phyloP scores from a whole-genome alignment of 164 flowering plant genomes.

The Berberis thunbergii region DNA sequence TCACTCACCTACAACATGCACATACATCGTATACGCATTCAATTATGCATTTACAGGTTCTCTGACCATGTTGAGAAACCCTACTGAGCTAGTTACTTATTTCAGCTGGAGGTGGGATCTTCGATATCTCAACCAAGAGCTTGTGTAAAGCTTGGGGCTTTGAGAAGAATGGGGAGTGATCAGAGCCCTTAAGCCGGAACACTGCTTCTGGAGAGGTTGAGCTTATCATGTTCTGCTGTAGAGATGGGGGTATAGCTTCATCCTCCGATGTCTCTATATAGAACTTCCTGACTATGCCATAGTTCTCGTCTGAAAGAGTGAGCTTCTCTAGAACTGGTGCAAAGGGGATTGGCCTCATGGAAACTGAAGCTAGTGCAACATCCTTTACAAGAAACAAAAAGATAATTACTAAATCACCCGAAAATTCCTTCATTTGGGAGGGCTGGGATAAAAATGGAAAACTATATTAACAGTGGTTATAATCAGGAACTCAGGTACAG shows the following conservation, averaged over 20 bases:
- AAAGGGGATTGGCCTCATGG: slow-evolving; percentile 91
- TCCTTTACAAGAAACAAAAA: slow-evolving; percentile 41
- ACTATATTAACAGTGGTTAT: too few species aligned
- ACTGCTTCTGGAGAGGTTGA: slow-evolving; percentile 67
- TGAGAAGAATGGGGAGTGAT: slow-evolving; percentile 96
- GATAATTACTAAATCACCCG: too few species aligned
- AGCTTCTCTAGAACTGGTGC: slow-evolving; percentile 84
- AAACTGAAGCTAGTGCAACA: slow-evolving; percentile 83
- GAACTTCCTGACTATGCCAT: slow-evolving; percentile 78
- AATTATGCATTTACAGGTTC: too few species aligned
- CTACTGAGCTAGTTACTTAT: too few species aligned
- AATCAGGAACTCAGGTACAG: too few species aligned
- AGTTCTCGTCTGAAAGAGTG: slow-evolving; percentile 55
- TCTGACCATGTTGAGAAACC: too few species aligned
- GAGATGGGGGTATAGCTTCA: slow-evolving; percentile 54
- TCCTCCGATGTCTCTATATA: slow-evolving; percentile 81
- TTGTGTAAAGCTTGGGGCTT: slow-evolving; percentile 93
- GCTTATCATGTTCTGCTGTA: slow-evolving; percentile 65
- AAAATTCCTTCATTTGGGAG: too few species aligned
- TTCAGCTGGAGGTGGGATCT: slow-evolving; percentile 13
- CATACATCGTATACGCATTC: too few species aligned
- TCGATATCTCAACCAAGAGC: slow-evolving; percentile 68
- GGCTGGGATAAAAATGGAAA: too few species aligned
- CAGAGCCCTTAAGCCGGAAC: slow-evolving; percentile 76
- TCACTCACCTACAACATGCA: too few species aligned